Conservation (phyloP, 192 early-diverging fungal genomes). For the Tieghemiomyces parasiticus region DNA sequence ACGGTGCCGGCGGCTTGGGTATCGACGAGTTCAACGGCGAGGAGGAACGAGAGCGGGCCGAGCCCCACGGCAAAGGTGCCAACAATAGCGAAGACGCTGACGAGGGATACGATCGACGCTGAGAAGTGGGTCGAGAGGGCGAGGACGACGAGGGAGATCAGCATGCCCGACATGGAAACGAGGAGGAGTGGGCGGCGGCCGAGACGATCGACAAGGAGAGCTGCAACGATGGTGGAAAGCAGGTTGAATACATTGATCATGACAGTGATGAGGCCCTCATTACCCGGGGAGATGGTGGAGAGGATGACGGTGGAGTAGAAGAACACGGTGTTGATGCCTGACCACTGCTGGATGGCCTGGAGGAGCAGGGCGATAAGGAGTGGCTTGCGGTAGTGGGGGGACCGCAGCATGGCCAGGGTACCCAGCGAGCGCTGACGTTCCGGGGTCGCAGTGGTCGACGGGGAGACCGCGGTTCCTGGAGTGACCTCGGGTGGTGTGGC, state of each 20-base stretch:
- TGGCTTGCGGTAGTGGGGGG: conserved; percentile 39
- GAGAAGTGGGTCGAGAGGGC: conserved; percentile 39
- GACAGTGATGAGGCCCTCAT: conserved; percentile 54
- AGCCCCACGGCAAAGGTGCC: conserved; percentile 60
- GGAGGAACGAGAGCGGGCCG: conserved; percentile 76
- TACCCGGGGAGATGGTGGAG: conserved; percentile 39
- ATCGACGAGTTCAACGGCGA: conserved; percentile 59
- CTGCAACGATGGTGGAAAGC: conserved; percentile 55
- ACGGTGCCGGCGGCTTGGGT: conserved; percentile 47
- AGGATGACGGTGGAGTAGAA: conserved; percentile 73
- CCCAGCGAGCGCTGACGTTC: not conserved
- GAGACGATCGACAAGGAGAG: conserved; percentile 53
- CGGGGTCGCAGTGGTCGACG: not conserved
- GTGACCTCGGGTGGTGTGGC: no score
- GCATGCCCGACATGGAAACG: conserved; percentile 41
- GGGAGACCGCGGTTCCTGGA: no score
- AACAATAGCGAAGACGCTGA: conserved; percentile 59
- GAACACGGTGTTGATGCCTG: conserved; percentile 81
- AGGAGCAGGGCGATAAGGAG: conserved; percentile 48
- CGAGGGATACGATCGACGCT: conserved; percentile 36
- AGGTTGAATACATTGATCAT: conserved; percentile 63
- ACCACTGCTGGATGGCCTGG: conserved; percentile 74
- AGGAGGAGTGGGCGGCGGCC: conserved; percentile 59
- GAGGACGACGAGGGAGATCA: conserved; percentile 33
- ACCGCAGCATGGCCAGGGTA: conserved; percentile 24